Evolutionary conservation across 495 filamentous ascomycete species (phyloP).

Genomic region (Saxophila tyrrhenica): DNA sequence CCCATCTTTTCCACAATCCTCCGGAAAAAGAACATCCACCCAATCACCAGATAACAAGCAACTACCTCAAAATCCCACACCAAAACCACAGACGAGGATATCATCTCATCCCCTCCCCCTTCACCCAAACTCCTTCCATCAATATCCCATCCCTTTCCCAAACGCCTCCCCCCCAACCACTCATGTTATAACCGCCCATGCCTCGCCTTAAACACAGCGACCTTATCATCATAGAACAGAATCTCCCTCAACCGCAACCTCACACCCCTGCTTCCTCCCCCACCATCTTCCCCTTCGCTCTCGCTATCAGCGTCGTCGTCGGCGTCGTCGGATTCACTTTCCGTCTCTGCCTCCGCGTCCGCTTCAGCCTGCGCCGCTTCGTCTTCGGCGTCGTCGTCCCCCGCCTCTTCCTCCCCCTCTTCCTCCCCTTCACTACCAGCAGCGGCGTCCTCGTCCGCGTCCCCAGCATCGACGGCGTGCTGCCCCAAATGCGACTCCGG

Average conservation of each 20-base stretch:
- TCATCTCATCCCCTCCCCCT: too few relatives aligned
- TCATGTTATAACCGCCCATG: constrained; percentile 56
- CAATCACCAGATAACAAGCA: too few relatives aligned
- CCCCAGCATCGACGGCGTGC: constrained; percentile 7
- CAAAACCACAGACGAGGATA: too few relatives aligned
- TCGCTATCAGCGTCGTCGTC: constrained; percentile 32
- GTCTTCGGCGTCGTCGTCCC: constrained; percentile 34
- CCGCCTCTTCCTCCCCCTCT: constrained; percentile 33
- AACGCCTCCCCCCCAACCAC: too few relatives aligned
- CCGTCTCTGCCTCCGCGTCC: constrained; percentile 40
- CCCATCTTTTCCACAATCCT: too few relatives aligned
- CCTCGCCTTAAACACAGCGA: constrained; percentile 70
- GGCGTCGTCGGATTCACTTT: constrained; percentile 34
- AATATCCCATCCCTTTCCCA: neutral
- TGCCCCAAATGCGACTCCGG: constrained; percentile 22
- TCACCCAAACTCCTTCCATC: neutral
- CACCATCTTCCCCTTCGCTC: constrained; percentile 32
- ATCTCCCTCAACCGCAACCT: constrained; percentile 66
- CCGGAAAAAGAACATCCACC: too few relatives aligned
- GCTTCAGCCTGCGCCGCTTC: constrained; percentile 42
- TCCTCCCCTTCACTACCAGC: constrained; percentile 33
- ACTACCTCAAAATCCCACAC: too few relatives aligned
- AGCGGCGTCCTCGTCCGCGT: constrained; percentile 26
- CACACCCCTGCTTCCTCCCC: constrained; percentile 13
- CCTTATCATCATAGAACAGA: constrained; percentile 80